A percentile compares a stretch with the other conserved stretches of the same genome.
Evolutionary conservation across 1,284 basidiomycete genomes (phyloP).

Genomic region (Ganoderma sinense): DNA sequence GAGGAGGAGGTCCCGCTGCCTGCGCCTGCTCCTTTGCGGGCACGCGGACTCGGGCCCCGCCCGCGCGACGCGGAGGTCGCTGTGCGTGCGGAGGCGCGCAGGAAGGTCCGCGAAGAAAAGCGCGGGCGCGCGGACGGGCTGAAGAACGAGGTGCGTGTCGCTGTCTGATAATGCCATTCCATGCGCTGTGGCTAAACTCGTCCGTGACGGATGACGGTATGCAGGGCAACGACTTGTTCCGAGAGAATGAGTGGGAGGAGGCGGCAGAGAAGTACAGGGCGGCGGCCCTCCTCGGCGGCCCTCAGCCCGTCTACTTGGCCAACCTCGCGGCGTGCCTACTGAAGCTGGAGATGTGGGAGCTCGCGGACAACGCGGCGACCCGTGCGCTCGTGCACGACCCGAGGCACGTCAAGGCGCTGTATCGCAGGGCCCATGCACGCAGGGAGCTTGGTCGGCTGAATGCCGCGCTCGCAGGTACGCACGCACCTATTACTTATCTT

Average conservation of each 20-base stretch:
- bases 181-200: background rate
- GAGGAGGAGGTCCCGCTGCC: background rate
- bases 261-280: slow-evolving; percentile 36
- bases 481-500: no score
- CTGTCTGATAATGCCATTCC: background rate
- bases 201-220: background rate
- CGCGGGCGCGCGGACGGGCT: background rate
- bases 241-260: slow-evolving; percentile 24
- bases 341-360: slow-evolving; percentile 48
- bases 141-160: slow-evolving; percentile 4
- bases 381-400: slow-evolving; percentile 51
- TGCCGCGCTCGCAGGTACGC: slow-evolving; percentile 47
- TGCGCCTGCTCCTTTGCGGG: background rate
- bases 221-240: slow-evolving; percentile 39
- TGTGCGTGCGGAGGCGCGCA: background rate
- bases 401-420: slow-evolving; percentile 50
- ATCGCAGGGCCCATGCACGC: slow-evolving; percentile 50
- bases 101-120: background rate
- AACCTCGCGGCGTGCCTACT: slow-evolving; percentile 51
- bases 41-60: background rate
- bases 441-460: slow-evolving; percentile 44
- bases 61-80: background rate
- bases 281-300: slow-evolving; percentile 32
- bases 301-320: slow-evolving; percentile 44
- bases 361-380: slow-evolving; percentile 51